phyloP scores from a whole-genome alignment of 73 alveolate genomes.

The Diophrys appendiculata region DNA sequence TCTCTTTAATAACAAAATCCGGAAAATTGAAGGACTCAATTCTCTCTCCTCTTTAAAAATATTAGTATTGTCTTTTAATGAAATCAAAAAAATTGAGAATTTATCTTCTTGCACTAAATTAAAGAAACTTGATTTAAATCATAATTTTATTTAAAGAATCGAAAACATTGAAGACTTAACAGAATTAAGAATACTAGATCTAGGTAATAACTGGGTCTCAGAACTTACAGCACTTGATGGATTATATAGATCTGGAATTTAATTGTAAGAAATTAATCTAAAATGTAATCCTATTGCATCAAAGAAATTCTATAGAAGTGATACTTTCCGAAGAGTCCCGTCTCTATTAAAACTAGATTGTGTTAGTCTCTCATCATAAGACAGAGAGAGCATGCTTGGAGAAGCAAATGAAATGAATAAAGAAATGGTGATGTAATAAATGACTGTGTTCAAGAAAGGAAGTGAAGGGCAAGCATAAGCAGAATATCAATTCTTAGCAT shows the following conservation, averaged over 20 bases:
- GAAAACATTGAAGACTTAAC: constrained; percentile 69
- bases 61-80: constrained; percentile 87
- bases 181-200: constrained; percentile 62
- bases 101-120: constrained; percentile 69
- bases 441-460: too few relatives aligned
- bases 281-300: constrained; percentile 76
- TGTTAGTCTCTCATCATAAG: neutral
- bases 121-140: constrained; percentile 79
- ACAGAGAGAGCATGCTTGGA: neutral
- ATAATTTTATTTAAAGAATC: constrained; percentile 83
- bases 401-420: too few relatives aligned
- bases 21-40: constrained; percentile 79
- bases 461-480: too few relatives aligned
- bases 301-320: constrained; percentile 54
- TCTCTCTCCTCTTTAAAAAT: constrained; percentile 76
- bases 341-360: constrained; percentile 51
- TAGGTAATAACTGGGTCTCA: constrained; percentile 46
- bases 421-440: too few relatives aligned
- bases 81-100: constrained; percentile 83
- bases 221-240: neutral
- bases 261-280: constrained; percentile 43
- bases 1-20: constrained; percentile 82
- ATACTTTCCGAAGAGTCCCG: constrained; percentile 33
- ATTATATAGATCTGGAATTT: neutral
- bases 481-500: too few relatives aligned